phyloP scores from a whole-genome alignment of 2,329 filamentous ascomycete species.

The Phialocephala subalpina region DNA sequence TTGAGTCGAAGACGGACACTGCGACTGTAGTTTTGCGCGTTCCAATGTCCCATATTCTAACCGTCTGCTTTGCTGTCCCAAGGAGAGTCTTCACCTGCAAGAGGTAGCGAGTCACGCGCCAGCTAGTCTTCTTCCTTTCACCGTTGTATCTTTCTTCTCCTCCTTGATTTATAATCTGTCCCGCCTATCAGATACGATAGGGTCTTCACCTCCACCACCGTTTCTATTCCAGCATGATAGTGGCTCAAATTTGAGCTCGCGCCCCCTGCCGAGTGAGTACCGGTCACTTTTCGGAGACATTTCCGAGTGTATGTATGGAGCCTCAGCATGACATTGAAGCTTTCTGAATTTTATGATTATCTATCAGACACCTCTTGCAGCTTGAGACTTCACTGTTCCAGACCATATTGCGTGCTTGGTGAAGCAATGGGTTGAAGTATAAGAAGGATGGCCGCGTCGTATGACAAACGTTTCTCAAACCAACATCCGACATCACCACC shows the following conservation, averaged over 20 bases:
- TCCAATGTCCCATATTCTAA: too few species aligned
- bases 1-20: neutral
- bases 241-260: neutral
- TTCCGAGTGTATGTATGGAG: neutral
- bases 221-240: neutral
- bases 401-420: too few species aligned
- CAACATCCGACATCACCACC: neutral
- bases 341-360: neutral
- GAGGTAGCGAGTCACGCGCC: neutral
- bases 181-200: too few species aligned
- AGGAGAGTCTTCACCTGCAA: neutral
- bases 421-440: neutral
- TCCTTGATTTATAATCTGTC: neutral
- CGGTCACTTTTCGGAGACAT: conserved; percentile 4
- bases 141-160: neutral
- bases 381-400: neutral
- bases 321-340: neutral
- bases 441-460: neutral
- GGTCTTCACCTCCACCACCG: neutral
- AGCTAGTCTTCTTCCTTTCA: neutral
- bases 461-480: neutral
- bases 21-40: neutral
- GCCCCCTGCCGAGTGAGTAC: neutral
- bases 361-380: neutral
- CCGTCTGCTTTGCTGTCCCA: too few species aligned